Conservation (phyloP, 352 stramenopile genomes). For the Achlya hypogyna region DNA sequence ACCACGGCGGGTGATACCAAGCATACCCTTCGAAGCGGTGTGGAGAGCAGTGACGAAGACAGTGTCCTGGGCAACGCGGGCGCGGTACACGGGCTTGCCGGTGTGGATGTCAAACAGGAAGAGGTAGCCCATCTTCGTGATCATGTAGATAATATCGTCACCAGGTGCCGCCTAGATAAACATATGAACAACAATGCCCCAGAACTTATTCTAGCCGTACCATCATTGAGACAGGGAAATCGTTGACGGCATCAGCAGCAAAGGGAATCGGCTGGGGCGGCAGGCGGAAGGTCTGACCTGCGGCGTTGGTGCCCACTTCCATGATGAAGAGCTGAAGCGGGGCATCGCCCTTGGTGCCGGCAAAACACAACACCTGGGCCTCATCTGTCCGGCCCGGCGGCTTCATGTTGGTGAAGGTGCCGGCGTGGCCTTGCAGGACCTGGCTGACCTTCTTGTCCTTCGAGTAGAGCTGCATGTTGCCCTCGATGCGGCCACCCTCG, state of each 20-base stretch:
- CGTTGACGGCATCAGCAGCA: slow-evolving; percentile 90
- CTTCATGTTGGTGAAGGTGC: slow-evolving; percentile 95
- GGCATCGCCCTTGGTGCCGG: slow-evolving; percentile 69
- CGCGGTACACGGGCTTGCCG: slow-evolving; percentile 97
- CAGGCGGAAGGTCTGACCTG: slow-evolving; percentile 93
- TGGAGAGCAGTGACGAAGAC: slow-evolving; percentile 94
- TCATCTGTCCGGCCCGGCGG: slow-evolving; percentile 88
- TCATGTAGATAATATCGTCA: slow-evolving; percentile 97
- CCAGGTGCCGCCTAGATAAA: slow-evolving; percentile 30
- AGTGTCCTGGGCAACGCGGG: slow-evolving; percentile 95
- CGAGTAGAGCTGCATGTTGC: slow-evolving; percentile 98
- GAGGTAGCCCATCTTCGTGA: slow-evolving; percentile 99
- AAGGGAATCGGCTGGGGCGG: slow-evolving; percentile 92
- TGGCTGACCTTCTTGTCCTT: slow-evolving; percentile 99
- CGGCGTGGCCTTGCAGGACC: slow-evolving; percentile 94
- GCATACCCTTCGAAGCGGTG: slow-evolving; percentile 91
- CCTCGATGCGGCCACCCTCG: slow-evolving; percentile 87
- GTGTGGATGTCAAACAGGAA: slow-evolving; percentile 99
- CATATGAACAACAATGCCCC: not conserved
- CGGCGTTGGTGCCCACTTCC: slow-evolving; percentile 95
- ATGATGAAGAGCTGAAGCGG: slow-evolving; percentile 94
- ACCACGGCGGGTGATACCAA: slow-evolving; percentile 96
- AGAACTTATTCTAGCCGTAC: slow-evolving; percentile 33
- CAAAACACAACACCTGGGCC: slow-evolving; percentile 82
- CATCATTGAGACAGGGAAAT: slow-evolving; percentile 98